These are phyloP conservation scores for Gillenia trifoliata DNA, from an alignment of 306 rosid species.

Conservation along the genomic window DNA sequence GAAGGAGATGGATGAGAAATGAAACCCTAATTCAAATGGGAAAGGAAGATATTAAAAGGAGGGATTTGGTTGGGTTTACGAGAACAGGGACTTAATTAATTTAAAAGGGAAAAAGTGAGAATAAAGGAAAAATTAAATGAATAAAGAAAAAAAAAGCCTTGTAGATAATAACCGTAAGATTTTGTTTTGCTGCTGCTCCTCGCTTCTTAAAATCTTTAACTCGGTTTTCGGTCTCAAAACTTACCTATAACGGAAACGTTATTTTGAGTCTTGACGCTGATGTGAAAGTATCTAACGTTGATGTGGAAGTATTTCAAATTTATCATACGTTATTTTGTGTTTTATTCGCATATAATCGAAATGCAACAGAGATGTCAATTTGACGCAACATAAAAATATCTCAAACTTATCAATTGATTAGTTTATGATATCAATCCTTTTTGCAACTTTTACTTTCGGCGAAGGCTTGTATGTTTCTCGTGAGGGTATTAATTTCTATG, in stretches of 20 bases:
- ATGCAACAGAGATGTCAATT: too few species aligned
- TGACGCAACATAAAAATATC: too few species aligned
- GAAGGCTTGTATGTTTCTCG: neutral
- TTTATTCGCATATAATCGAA: fast-evolving
- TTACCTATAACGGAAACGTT: too few species aligned
- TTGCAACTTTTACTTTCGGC: neutral
- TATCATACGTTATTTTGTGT: too few species aligned
- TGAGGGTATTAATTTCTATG: neutral
- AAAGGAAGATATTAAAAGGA: slow-evolving; percentile 3
- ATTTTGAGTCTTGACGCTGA: too few species aligned
- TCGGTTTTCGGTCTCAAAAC: neutral
- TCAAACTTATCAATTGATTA: too few species aligned
- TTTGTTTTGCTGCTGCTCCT: neutral
- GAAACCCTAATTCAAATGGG: slow-evolving; percentile 71
- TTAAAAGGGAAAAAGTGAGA: neutral
- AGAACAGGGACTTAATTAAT: slow-evolving; percentile 6
- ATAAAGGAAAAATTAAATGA: neutral
- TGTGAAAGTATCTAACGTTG: fast-evolving
- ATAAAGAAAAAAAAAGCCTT: neutral
- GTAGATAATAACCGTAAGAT: neutral
- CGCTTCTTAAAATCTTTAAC: neutral
- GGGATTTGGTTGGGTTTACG: slow-evolving; percentile 32
- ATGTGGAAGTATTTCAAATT: fast-evolving
- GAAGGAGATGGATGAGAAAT: slow-evolving; percentile 27
- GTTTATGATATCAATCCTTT: too few species aligned